Evolutionary conservation across 176 grass and related monocot species (phyloP).

Genomic region (Aechmea fasciata): DNA sequence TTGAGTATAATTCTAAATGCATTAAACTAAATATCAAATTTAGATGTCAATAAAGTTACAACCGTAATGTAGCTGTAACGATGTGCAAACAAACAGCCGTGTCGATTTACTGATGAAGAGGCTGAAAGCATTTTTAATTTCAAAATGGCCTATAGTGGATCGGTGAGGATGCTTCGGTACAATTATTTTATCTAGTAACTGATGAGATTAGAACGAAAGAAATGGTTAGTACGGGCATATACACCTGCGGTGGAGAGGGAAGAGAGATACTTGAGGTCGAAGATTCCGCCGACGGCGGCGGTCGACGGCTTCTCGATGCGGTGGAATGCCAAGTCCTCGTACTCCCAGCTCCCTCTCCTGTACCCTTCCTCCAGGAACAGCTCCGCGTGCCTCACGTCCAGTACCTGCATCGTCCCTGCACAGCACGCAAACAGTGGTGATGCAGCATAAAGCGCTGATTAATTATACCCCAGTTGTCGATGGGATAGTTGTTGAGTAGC

Average conservation of each 20-base stretch:
- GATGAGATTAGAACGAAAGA: background rate
- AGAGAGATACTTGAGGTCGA: conserved; percentile 32
- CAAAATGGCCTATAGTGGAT: too few relatives aligned
- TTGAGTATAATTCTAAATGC: too few relatives aligned
- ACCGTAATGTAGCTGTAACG: too few relatives aligned
- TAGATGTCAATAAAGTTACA: too few relatives aligned
- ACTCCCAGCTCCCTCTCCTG: conserved; percentile 54
- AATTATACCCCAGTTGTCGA: too few relatives aligned
- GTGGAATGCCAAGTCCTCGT: conserved; percentile 51
- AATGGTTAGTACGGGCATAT: background rate
- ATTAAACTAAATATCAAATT: too few relatives aligned
- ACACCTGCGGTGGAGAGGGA: conserved; percentile 26
- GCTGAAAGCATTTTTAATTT: too few relatives aligned
- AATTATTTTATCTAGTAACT: background rate
- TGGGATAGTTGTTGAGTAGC: too few relatives aligned
- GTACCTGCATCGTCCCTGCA: conserved; percentile 77
- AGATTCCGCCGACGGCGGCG: conserved; percentile 48
- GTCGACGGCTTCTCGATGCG: conserved; percentile 24
- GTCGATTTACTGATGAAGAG: too few relatives aligned
- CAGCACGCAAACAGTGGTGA: conserved; percentile 4
- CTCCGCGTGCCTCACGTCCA: conserved; percentile 70
- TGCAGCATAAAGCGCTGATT: too few relatives aligned
- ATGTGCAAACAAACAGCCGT: too few relatives aligned
- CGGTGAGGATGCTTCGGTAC: too few relatives aligned
- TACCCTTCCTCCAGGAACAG: conserved; percentile 65